Evolutionary conservation across 2,329 filamentous ascomycete species (phyloP), one percentile per base, ranked within the genome.

Genomic region (Cordyceps farinosa): DNA sequence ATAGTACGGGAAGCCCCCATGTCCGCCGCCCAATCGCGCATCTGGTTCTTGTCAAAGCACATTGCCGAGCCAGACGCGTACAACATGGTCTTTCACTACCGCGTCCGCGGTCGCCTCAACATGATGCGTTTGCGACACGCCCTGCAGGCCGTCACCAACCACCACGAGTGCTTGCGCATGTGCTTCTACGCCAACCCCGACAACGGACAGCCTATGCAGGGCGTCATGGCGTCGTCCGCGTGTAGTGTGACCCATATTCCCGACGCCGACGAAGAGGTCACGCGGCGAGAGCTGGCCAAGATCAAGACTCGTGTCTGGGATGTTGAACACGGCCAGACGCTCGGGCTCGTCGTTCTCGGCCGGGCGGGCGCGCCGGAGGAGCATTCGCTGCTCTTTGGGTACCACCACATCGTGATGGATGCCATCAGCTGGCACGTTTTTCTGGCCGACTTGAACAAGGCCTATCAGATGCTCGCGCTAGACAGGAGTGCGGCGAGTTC

Each of bases 401-500:
- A 73, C 52, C 81, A 84, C 64, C 81, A 84, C 66, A 83, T 85
- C 44, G 70, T 74, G 40, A 76, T 84, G 73, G 83, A 85, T 65
- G 80, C 78, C 1, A 65, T 77, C 44, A 80, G 79, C 51, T 75
- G 75, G 3, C 66, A 78, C 10, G 66, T 83, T 2, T 70, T 85
- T 22, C 62, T 81, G 13, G 34, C 65, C 0, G 80, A 84, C 44
- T 62, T 84, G 3, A 72, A 79, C n/a, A 75, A 71, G 34, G 74
- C 69, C 0, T 84, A 84, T 68, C 50, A 32, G 10, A 53, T 53
- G 50, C 50, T 53, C 32, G 17, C 50, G 34, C 34, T 42, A 10
- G 52, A 54, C 52, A 42, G 42, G 34, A 11, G 36, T 2, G 13
- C 52, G 1, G 52, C 52, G 1, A 36, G 34, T 9, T 54, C 36